phyloP scores from a whole-genome alignment of 352 stramenopile species.

The Blastocystis sp. region DNA sequence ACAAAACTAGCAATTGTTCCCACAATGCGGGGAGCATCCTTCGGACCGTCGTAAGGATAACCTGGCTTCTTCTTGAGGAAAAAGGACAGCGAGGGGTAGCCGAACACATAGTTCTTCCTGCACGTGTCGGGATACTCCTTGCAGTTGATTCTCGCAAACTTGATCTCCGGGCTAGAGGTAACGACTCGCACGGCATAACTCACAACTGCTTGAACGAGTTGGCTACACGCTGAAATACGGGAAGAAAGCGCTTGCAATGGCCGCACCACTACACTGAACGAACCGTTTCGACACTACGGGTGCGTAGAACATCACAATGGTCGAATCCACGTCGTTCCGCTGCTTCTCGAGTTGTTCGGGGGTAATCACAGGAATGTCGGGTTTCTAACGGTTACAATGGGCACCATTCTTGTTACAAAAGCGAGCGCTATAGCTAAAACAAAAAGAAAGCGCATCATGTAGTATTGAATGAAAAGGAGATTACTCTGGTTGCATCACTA shows the following conservation, averaged over 20 bases:
- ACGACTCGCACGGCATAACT: neutral
- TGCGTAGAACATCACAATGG: neutral
- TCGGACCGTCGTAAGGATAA: neutral
- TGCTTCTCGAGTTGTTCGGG: neutral
- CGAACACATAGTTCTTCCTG: neutral
- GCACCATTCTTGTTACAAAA: neutral
- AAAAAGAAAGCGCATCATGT: neutral
- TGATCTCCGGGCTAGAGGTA: neutral
- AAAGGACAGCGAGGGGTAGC: neutral
- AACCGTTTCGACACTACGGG: neutral
- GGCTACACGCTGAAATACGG: neutral
- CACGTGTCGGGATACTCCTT: neutral
- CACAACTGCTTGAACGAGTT: conserved; percentile 13
- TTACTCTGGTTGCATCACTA: too few species aligned
- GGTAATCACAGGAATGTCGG: neutral
- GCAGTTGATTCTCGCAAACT: neutral
- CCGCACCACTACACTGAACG: neutral
- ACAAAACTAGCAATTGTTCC: neutral
- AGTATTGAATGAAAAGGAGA: too few species aligned
- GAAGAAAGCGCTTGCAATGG: conserved; percentile 40
- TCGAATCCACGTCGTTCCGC: neutral
- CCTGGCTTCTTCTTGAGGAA: neutral
- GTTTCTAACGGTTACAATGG: neutral
- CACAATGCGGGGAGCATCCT: neutral
- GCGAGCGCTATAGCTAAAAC: neutral